Conservation (phyloP, 2,329 filamentous ascomycete genomes). For the Cladosporium sphaerospermum region DNA sequence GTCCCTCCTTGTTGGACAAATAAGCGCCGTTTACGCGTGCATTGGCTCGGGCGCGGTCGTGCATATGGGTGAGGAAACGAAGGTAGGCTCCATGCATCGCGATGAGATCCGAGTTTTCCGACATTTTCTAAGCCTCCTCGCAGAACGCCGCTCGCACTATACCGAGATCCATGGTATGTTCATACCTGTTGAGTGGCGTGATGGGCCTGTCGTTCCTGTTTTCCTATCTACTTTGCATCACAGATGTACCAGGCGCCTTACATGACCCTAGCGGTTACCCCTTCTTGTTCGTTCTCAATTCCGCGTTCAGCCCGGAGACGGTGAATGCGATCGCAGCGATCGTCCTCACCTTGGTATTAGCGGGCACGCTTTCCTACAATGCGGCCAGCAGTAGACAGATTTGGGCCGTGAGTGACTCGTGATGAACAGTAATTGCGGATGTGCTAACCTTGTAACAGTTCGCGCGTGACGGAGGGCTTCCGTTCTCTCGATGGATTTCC, state of each 20-base stretch:
- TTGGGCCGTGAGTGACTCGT: constrained; percentile 19
- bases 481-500: constrained; percentile 18
- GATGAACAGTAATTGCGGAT: constrained; percentile 36
- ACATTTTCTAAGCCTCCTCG: not conserved
- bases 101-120: not conserved
- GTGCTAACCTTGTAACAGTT: constrained; percentile 21
- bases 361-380: constrained; percentile 16
- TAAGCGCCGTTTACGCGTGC: constrained; percentile 21
- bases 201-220: constrained; percentile 13
- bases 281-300: constrained; percentile 32
- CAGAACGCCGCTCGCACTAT: constrained; percentile 14
- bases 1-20: constrained; percentile 28
- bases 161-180: constrained; percentile 16
- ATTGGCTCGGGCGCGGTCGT: constrained; percentile 25
- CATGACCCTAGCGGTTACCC: constrained; percentile 26
- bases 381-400: constrained; percentile 1
- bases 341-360: constrained; percentile 21
- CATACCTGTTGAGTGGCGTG: constrained; percentile 13
- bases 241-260: constrained; percentile 26
- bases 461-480: constrained; percentile 29
- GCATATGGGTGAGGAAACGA: constrained; percentile 29
- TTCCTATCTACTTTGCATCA: constrained; percentile 24
- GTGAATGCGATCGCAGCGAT: constrained; percentile 19
- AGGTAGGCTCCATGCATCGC: constrained; percentile 13
- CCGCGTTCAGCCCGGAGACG: constrained; percentile 26